Evolutionary conservation across 2,329 filamentous ascomycete genomes (phyloP), one percentile per base, ranked within the genome.

Genomic region (Chaetomium strumarium): DNA sequence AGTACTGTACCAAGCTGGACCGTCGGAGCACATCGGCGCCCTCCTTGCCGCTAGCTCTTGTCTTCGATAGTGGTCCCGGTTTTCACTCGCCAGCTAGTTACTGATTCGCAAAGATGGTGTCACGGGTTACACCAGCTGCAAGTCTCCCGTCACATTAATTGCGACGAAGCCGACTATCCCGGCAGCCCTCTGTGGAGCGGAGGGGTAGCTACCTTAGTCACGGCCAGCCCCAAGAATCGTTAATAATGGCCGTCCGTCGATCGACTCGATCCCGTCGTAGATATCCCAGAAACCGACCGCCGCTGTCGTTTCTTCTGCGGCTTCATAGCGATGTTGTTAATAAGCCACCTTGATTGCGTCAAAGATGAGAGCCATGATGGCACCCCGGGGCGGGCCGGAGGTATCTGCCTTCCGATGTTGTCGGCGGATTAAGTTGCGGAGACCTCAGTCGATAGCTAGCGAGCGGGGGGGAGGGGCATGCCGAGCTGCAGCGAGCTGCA

Each of bases 101-200:
- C 49, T 50, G 37, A 33, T 50, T 33, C 45, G 43, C 12, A 39
- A 31, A 43, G 41, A 52, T 36, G 38, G 47, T 30, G 34, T 29
- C 39, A 7, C 31, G 33, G 39, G 52, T 57, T 46, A 53, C 55
- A 57, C 55, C 16, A 42, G 51, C 52, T 55, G 55, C 55, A 55
- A 47, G 55, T 39, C 33, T 46, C 46, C 43, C 53, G 48, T 56
- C 51, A 54, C 53, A 54, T 58, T 47, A 13, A 56, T 56, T 56
- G 51, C 31, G n/a, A 40, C 42, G 30, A 42, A 13, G 30, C 44
- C 43, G 43, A 42, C 30, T 42, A 48, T 37, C 36, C 42, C 49
- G 42, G 44, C 17, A 47, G 12, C 34, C 12, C 29, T 33, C 43
- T 30, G 41, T 33, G 36, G 34, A 50, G 37, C n/a, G n/a, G 31